Evolutionary conservation across 2,329 filamentous ascomycete genomes (phyloP), one percentile per base, ranked within the genome.

Genomic region (Cordyceps tenuipes): DNA sequence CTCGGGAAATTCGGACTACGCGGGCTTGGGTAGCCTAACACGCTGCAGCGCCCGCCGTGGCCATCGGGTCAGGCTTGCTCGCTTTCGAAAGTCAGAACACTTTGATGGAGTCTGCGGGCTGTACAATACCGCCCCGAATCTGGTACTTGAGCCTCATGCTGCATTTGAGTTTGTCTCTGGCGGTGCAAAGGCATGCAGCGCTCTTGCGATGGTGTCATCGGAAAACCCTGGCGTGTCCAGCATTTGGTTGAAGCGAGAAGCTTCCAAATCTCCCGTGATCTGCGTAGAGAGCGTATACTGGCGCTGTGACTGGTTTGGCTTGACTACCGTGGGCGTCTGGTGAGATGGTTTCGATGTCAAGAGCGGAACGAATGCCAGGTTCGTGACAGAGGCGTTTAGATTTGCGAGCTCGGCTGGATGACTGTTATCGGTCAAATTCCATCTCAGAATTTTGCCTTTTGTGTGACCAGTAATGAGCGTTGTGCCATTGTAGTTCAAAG

Each of bases 311-410:
- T 88, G 81, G 63, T 85, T 86, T n/a, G 93, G 93, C 76, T 96
- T 97, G 62, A 93, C 80, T 26, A 97, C 80, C 1, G 80, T 81
- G 23, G 82, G 73, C 17, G 81, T 77, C 65, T 83, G 80, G 19
- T 61, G 21, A 66, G 63, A 74, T 70, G 66, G 79, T 19, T 31
- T 44, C 5, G 51, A 50, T 17, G 57, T 34, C 10, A 78, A 62
- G 76, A 89, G 85, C 10, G 85, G 81, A 31, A 90, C 76, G 72
- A 94, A 89, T n/a, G 79, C 70, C 26, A 97, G 68, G 66, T 95
- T 96, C 12, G 90, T 94, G 39, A 96, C 85, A 19, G 91, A 85
- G 3, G 90, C 88, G 58, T 91, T 91, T 61, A 95, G 80, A 61
- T 88, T 88, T 2, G 83, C 79, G 51, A 93, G 68, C 57, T 87